phyloP scores from a whole-genome alignment of 2,329 filamentous ascomycete species.

The Beauveria australis region DNA sequence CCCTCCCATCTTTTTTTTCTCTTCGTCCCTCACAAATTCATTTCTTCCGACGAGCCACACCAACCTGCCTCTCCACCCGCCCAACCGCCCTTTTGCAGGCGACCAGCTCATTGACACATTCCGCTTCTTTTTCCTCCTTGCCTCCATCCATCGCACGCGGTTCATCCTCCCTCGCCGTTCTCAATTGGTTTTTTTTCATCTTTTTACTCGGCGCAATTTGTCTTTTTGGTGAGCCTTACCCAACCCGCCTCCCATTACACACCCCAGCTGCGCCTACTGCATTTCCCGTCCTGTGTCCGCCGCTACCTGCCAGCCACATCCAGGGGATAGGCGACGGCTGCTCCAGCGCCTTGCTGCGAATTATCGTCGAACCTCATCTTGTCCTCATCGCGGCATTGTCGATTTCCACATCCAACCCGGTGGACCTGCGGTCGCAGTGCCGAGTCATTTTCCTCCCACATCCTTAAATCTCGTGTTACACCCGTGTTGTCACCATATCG shows the following conservation, averaged over 20 bases:
- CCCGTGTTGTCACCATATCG: neutral
- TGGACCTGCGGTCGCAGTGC: neutral
- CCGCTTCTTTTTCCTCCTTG: slow-evolving; percentile 14
- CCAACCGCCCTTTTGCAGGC: slow-evolving; percentile 10
- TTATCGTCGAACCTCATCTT: neutral
- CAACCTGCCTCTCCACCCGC: neutral
- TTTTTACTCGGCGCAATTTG: neutral
- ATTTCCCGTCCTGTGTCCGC: neutral
- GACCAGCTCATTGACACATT: slow-evolving; percentile 10
- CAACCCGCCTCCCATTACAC: neutral
- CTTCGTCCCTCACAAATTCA: slow-evolving; percentile 11
- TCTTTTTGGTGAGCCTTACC: slow-evolving; percentile 1
- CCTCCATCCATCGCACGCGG: slow-evolving; percentile 17
- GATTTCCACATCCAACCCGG: neutral
- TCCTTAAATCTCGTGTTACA: neutral
- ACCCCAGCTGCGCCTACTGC: neutral
- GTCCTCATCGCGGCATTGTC: neutral
- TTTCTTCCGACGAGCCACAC: slow-evolving; percentile 7
- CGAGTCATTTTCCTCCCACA: neutral
- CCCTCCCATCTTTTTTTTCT: slow-evolving; percentile 5
- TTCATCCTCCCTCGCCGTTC: slow-evolving; percentile 12
- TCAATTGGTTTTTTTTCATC: slow-evolving; percentile 17
- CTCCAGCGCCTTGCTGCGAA: neutral
- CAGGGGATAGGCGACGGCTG: neutral
- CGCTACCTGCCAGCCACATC: slow-evolving; percentile 6